These are phyloP conservation scores for Cornus florida DNA, from an alignment of 148 eudicot species.

Conservation along the genomic window DNA sequence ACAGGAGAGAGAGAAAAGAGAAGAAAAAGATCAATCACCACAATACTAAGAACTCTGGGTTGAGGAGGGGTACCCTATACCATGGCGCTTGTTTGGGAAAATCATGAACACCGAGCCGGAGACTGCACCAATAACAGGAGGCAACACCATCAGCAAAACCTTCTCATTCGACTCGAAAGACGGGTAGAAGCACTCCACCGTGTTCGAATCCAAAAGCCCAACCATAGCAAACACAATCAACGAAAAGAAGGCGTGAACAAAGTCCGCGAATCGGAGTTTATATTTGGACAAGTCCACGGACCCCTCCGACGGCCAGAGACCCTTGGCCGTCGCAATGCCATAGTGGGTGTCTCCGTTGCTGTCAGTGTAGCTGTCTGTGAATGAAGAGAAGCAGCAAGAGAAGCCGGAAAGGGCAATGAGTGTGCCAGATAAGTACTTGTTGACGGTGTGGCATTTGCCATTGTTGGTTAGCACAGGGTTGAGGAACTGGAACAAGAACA, in stretches of 20 bases:
- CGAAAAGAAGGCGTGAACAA: constrained; percentile 59
- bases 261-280: constrained; percentile 51
- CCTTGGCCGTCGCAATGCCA: constrained; percentile 61
- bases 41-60: not conserved
- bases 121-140: constrained; percentile 60
- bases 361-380: constrained; percentile 75
- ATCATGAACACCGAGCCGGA: constrained; percentile 45
- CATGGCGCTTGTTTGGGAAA: constrained; percentile 75
- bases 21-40: not conserved
- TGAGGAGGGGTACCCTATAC: constrained; percentile 68
- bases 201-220: constrained; percentile 57
- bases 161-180: constrained; percentile 37
- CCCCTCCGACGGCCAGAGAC: constrained; percentile 48
- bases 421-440: constrained; percentile 50
- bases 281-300: constrained; percentile 42
- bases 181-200: constrained; percentile 64
- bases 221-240: constrained; percentile 58
- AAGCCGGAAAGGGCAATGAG: constrained; percentile 40
- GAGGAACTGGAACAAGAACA: constrained; percentile 62
- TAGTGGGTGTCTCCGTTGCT: constrained; percentile 47
- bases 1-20: too few species aligned
- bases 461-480: constrained; percentile 70
- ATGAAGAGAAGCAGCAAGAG: constrained; percentile 56
- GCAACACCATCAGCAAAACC: constrained; percentile 61
- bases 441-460: constrained; percentile 51